A percentile compares a stretch with the other conserved stretches of the same genome.
phyloP scores from a whole-genome alignment of 2,329 filamentous ascomycete species.

The Dryadomyces quercivorus region DNA sequence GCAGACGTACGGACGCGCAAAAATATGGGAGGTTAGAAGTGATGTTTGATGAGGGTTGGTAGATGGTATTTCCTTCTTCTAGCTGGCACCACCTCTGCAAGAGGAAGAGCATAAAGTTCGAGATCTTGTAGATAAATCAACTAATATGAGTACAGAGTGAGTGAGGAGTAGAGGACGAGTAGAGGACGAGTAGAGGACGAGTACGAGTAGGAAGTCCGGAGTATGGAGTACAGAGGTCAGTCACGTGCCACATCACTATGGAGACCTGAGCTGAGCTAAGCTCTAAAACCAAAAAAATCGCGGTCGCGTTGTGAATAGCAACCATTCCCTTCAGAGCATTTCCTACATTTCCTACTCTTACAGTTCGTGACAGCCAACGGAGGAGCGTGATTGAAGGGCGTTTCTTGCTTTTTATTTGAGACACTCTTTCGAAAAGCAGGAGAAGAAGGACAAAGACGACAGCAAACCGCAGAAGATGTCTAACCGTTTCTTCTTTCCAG shows the following conservation, averaged over 20 bases:
- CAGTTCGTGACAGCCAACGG: background rate
- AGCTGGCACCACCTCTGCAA: background rate
- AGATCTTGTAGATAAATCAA: background rate
- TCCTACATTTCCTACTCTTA: too few species aligned
- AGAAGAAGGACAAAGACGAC: background rate
- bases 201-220: too few species aligned
- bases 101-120: background rate
- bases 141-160: too few species aligned
- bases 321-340: background rate
- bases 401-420: background rate
- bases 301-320: background rate
- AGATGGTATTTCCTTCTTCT: background rate
- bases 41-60: background rate
- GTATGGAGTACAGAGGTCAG: too few species aligned
- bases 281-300: slow-evolving; percentile 2
- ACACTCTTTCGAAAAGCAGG: too few species aligned
- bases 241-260: background rate
- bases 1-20: background rate
- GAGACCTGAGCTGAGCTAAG: slow-evolving; percentile 1
- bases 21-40: background rate
- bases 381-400: background rate
- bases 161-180: too few species aligned
- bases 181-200: too few species aligned
- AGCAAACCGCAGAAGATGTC: slow-evolving; percentile 6
- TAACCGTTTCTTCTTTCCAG: slow-evolving; percentile 10